Percentiles rank a stretch among this genome's conserved stretches.
phyloP scores from a whole-genome alignment of 345 rosid species.

The Angophora floribunda region DNA sequence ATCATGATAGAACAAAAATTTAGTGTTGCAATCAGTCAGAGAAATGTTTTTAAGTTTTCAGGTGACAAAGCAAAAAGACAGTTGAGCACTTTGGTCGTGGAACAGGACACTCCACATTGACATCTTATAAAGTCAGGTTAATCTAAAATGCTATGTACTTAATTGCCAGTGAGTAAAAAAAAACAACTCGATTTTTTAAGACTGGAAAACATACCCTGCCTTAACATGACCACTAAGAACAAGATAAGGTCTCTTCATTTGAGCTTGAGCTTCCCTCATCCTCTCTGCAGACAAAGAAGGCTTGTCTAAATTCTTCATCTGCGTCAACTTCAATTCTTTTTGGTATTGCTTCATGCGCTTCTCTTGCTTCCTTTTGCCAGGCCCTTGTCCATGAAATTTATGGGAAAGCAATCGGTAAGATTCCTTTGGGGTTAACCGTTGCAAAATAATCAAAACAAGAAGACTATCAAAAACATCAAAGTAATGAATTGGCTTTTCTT shows the following conservation, averaged over 20 bases:
- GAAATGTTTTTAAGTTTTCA: neutral
- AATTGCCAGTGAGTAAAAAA: neutral
- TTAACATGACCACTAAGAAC: constrained; percentile 95
- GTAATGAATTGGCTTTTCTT: neutral
- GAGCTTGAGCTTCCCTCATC: constrained; percentile 95
- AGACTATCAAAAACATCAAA: neutral
- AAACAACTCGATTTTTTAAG: neutral
- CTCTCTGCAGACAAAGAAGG: constrained; percentile 84
- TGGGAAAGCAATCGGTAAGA: constrained; percentile 78
- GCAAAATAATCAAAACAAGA: neutral
- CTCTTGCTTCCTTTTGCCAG: constrained; percentile 97
- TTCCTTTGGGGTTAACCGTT: constrained; percentile 88
- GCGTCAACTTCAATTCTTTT: constrained; percentile 89
- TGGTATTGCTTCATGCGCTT: constrained; percentile 83
- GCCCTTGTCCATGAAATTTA: constrained; percentile 96
- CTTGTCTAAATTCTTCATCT: constrained; percentile 96
- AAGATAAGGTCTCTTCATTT: constrained; percentile 78
- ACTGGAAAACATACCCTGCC: constrained; percentile 56
- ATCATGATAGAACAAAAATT: neutral
- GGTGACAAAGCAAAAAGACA: constrained; percentile 3
- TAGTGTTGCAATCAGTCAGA: neutral
- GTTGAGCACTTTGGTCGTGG: neutral
- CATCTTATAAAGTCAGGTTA: neutral
- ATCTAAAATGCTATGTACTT: neutral
- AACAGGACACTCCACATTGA: neutral